Conservation (phyloP, 345 rosid species). For the Microcos paniculata region DNA sequence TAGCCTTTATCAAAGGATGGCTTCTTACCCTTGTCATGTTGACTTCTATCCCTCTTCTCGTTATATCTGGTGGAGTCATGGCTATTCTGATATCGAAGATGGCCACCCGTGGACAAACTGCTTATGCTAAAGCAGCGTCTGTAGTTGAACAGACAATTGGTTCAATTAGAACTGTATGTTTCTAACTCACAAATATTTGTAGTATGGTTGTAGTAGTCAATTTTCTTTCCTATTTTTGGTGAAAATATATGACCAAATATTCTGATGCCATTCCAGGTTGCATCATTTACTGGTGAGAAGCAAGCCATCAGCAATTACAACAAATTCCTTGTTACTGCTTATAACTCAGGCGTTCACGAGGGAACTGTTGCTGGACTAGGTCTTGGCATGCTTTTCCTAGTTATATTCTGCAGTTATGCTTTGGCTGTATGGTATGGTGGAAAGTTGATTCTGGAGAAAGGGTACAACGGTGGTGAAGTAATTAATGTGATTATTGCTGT, state of each 20-base stretch:
- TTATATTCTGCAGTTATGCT: slow-evolving; percentile 56
- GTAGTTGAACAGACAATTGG: slow-evolving; percentile 80
- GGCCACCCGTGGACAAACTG: slow-evolving; percentile 64
- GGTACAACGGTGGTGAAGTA: slow-evolving; percentile 72
- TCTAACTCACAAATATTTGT: too few relatives aligned
- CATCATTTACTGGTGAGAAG: slow-evolving; percentile 87
- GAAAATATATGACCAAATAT: neutral
- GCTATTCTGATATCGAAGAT: slow-evolving; percentile 53
- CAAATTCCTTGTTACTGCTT: slow-evolving; percentile 55
- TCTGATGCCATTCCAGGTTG: slow-evolving; percentile 50
- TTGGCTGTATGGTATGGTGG: slow-evolving; percentile 84
- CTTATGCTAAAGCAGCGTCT: slow-evolving; percentile 71
- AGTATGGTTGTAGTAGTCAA: neutral
- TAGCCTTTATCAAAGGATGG: slow-evolving; percentile 85
- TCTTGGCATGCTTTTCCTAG: slow-evolving; percentile 43
- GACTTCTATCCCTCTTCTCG: slow-evolving; percentile 66
- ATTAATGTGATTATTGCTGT: slow-evolving; percentile 71
- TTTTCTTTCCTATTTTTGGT: neutral
- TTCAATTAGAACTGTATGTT: slow-evolving; percentile 76
- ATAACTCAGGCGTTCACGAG: slow-evolving; percentile 61
- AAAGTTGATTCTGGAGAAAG: slow-evolving; percentile 69
- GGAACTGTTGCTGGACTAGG: slow-evolving; percentile 74
- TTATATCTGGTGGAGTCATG: slow-evolving; percentile 54
- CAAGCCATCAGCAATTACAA: slow-evolving; percentile 63
- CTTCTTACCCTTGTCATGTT: slow-evolving; percentile 78